Percentiles rank a stretch among this genome's conserved stretches.
These are phyloP conservation scores for Thelephora terrestris DNA, from an alignment of 1,284 basidiomycete species.

Conservation along the genomic window DNA sequence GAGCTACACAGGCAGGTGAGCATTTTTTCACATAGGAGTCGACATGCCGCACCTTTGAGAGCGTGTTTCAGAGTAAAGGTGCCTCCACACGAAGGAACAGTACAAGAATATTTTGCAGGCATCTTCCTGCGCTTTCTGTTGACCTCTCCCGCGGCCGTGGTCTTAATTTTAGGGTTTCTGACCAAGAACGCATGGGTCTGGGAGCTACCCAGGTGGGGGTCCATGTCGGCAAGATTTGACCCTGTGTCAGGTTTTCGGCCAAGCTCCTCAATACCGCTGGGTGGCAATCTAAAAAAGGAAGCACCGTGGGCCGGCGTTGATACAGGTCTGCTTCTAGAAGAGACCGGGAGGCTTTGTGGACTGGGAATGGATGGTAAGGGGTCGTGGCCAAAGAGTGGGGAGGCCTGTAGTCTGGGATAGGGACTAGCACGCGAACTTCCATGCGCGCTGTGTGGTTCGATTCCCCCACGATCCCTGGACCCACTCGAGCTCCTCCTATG, in stretches of 20 bases:
- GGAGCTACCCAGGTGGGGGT: constrained; percentile 20
- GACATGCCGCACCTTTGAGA: constrained; percentile 47
- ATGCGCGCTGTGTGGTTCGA: constrained; percentile 19
- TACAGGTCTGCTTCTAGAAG: constrained; percentile 12
- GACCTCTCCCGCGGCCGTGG: constrained; percentile 62
- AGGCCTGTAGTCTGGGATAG: constrained; percentile 50
- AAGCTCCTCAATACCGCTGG: constrained; percentile 9
- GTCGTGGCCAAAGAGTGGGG: constrained; percentile 23
- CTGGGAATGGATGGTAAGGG: constrained; percentile 15
- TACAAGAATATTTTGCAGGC: constrained; percentile 65
- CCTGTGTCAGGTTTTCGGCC: constrained; percentile 3
- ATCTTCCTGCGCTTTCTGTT: constrained; percentile 63
- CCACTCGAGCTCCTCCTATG: constrained; percentile 51
- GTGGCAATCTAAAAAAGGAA: not conserved
- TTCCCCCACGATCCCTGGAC: constrained; percentile 31
- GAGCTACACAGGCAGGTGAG: constrained; percentile 32
- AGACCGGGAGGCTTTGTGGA: not conserved
- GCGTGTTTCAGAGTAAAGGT: constrained; percentile 80
- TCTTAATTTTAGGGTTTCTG: constrained; percentile 54
- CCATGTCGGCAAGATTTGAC: constrained; percentile 2
- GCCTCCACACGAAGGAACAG: constrained; percentile 68
- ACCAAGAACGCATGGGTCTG: not conserved
- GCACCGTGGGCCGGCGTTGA: constrained; percentile 8
- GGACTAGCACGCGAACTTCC: constrained; percentile 33
- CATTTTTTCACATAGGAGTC: not conserved